Conservation (phyloP, 23 red algal species). For the Agarophyton chilense region DNA sequence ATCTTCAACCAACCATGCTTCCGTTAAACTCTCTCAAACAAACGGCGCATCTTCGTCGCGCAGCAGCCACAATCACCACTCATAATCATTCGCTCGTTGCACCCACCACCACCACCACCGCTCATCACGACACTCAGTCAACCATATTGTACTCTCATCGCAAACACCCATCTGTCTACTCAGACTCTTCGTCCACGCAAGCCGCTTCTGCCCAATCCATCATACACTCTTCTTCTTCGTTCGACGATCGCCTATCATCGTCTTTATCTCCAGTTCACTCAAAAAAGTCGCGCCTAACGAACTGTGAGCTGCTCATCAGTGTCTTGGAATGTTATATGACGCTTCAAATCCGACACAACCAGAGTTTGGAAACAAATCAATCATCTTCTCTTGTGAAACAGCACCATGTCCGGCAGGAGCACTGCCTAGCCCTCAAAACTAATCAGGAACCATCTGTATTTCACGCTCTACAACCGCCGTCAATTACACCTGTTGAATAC, state of each 20-base stretch:
- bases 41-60: neutral
- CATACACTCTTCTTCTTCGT: neutral
- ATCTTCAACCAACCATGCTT: neutral
- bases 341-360: neutral
- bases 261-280: neutral
- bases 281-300: conserved; percentile 1
- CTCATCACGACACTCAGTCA: neutral
- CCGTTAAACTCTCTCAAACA: neutral
- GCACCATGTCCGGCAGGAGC: neutral
- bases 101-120: neutral
- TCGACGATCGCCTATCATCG: neutral
- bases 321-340: conserved; percentile 61
- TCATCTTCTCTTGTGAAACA: too few relatives aligned
- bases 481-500: conserved; percentile 49
- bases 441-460: conserved; percentile 34
- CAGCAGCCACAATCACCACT: neutral
- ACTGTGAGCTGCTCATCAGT: conserved; percentile 49
- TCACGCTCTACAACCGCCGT: conserved; percentile 56
- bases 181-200: neutral
- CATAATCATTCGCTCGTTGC: too few relatives aligned
- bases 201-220: neutral
- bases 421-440: neutral
- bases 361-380: neutral
- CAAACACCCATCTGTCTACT: neutral
- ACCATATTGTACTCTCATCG: neutral